These are phyloP conservation scores for Trichoderma sp. DNA, from an alignment of 2,329 filamentous ascomycete genomes.

Conservation along the genomic window DNA sequence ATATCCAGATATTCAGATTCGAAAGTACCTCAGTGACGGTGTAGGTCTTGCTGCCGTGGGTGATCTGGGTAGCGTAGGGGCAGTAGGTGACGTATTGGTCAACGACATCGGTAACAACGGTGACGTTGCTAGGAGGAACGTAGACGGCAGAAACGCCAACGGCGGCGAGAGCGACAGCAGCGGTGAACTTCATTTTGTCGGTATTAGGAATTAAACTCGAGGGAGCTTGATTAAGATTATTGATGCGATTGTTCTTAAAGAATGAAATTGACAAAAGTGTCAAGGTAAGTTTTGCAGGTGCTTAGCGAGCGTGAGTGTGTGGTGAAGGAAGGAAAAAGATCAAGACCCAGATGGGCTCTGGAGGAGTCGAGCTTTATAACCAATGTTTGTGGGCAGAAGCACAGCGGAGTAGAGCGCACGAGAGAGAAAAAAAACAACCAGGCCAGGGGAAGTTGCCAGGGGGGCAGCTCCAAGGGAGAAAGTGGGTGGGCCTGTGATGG, in stretches of 20 bases:
- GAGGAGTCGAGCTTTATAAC: conserved; percentile 51
- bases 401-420: background rate
- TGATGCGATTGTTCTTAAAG: conserved; percentile 40
- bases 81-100: conserved; percentile 69
- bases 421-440: background rate
- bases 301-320: conserved; percentile 45
- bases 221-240: conserved; percentile 32
- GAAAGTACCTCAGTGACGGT: conserved; percentile 60
- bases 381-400: conserved; percentile 23
- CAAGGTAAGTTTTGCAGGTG: conserved; percentile 39
- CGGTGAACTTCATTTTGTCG: conserved; percentile 65
- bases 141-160: conserved; percentile 48
- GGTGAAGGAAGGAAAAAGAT: conserved; percentile 41
- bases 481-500: conserved; percentile 4
- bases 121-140: conserved; percentile 41
- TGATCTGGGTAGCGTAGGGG: conserved; percentile 63
- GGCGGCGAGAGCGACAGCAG: conserved; percentile 51
- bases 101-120: conserved; percentile 63
- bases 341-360: conserved; percentile 32
- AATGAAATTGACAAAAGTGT: conserved; percentile 58
- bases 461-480: background rate
- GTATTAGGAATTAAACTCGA: conserved; percentile 42
- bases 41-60: conserved; percentile 64
- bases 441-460: conserved; percentile 12
- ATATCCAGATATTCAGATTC: background rate